phyloP scores from a whole-genome alignment of 1,284 basidiomycete species.

The Trichosporon ovoides region DNA sequence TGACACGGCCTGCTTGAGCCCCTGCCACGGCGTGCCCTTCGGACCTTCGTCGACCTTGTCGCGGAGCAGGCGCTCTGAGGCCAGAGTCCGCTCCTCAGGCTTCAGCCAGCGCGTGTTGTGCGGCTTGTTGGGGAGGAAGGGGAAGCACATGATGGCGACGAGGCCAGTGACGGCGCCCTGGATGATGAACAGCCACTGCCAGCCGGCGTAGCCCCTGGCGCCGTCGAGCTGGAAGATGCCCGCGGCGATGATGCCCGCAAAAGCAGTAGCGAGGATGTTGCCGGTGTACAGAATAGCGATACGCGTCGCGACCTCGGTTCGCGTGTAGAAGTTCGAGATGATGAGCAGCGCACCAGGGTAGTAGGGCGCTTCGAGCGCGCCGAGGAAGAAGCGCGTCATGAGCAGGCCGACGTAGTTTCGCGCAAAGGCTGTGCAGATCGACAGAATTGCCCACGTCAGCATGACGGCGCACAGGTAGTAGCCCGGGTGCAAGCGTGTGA shows the following conservation, averaged over 20 bases:
- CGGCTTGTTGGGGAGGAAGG: conserved; percentile 19
- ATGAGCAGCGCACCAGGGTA: conserved; percentile 42
- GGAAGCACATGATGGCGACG: conserved; percentile 12
- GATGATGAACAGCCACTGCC: conserved; percentile 28
- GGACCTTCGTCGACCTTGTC: conserved; percentile 29
- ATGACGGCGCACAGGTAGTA: conserved; percentile 35
- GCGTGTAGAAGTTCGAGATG: conserved; percentile 43
- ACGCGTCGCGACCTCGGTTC: conserved; percentile 42
- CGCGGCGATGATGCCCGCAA: conserved; percentile 24
- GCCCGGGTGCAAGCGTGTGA: conserved; percentile 33
- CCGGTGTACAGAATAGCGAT: conserved; percentile 40
- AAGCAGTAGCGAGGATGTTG: conserved; percentile 24
- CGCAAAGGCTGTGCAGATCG: conserved; percentile 21
- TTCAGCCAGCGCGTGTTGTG: conserved; percentile 19
- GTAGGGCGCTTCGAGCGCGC: conserved; percentile 35
- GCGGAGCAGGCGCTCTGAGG: conserved; percentile 20
- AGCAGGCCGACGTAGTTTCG: conserved; percentile 36
- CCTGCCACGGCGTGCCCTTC: conserved; percentile 27
- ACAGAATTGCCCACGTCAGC: conserved; percentile 27
- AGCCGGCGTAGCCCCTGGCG: conserved; percentile 17
- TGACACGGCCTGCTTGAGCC: conserved; percentile 30
- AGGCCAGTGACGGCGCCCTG: conserved; percentile 18
- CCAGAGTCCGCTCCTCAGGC: conserved; percentile 14
- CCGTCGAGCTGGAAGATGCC: conserved; percentile 23
- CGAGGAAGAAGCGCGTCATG: conserved; percentile 42